Percentiles rank a stretch among this genome's conserved stretches.
These are phyloP conservation scores for Aspergillus steynii DNA, from an alignment of 495 filamentous ascomycete genomes.

Conservation along the genomic window DNA sequence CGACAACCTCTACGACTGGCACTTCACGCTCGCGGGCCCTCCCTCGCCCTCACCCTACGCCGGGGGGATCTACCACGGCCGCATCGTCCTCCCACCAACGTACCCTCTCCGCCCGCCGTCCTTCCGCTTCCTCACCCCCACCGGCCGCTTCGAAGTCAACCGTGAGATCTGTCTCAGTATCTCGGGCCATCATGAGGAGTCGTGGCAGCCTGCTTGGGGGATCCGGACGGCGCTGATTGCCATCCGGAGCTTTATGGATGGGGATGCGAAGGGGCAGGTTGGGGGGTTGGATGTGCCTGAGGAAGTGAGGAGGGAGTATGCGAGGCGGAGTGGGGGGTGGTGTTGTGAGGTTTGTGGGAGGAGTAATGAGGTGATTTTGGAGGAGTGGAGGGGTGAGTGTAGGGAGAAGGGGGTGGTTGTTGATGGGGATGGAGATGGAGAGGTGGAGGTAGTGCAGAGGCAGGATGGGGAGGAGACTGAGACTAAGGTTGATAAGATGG, in stretches of 20 bases:
- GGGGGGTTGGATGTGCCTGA: slow-evolving; percentile 79
- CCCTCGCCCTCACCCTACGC: slow-evolving; percentile 78
- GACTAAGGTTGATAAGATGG: slow-evolving; percentile 27
- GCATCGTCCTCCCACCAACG: slow-evolving; percentile 82
- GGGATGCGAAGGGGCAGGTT: slow-evolving; percentile 67
- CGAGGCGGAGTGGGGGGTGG: slow-evolving; percentile 60
- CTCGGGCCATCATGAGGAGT: slow-evolving; percentile 93
- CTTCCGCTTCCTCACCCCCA: slow-evolving; percentile 92
- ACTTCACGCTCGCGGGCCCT: slow-evolving; percentile 94
- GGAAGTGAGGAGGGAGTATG: slow-evolving; percentile 62
- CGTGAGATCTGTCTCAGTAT: slow-evolving; percentile 96
- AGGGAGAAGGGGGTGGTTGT: slow-evolving; percentile 51
- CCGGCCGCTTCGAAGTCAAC: slow-evolving; percentile 93
- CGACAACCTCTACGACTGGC: slow-evolving; percentile 98
- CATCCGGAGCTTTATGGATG: slow-evolving; percentile 54
- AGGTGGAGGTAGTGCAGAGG: slow-evolving; percentile 31
- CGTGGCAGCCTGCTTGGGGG: slow-evolving; percentile 98
- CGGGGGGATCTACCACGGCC: slow-evolving; percentile 87
- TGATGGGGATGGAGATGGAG: slow-evolving; percentile 41
- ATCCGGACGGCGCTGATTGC: slow-evolving; percentile 64
- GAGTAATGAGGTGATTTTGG: slow-evolving; percentile 71
- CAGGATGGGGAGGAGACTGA: slow-evolving; percentile 29
- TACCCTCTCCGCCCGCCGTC: slow-evolving; percentile 89
- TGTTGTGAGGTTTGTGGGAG: slow-evolving; percentile 64
- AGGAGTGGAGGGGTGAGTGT: slow-evolving; percentile 60